Conservation (phyloP, 1,284 basidiomycete genomes). For the Tilletia walkeri region DNA sequence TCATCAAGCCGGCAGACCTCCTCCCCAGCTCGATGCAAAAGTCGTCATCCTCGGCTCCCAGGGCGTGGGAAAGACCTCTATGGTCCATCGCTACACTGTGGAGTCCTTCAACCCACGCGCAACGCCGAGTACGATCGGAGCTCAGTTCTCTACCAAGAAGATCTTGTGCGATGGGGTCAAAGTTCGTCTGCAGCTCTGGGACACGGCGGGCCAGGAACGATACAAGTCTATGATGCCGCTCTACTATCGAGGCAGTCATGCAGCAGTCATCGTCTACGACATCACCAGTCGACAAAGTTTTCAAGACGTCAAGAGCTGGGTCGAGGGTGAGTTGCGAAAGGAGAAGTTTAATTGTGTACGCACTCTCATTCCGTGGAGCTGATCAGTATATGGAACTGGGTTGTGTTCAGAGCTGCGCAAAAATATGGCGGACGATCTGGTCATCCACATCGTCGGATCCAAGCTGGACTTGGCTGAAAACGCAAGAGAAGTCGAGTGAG, state of each 20-base stretch:
- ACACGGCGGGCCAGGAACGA: conserved; percentile 91
- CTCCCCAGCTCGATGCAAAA: conserved; percentile 74
- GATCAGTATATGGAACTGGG: no score
- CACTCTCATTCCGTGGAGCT: no score
- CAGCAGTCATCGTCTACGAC: conserved; percentile 94
- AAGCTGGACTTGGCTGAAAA: conserved; percentile 70
- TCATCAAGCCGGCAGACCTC: not conserved
- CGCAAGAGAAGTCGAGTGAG: conserved; percentile 13
- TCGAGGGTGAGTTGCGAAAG: conserved; percentile 61
- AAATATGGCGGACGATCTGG: conserved; percentile 70
- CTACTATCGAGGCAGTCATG: conserved; percentile 98
- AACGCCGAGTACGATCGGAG: conserved; percentile 76
- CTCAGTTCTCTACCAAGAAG: conserved; percentile 92
- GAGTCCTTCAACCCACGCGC: conserved; percentile 58
- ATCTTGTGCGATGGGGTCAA: conserved; percentile 80
- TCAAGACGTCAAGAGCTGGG: conserved; percentile 86
- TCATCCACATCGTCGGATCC: conserved; percentile 87
- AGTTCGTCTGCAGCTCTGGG: conserved; percentile 78
- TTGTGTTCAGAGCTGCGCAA: conserved; percentile 65
- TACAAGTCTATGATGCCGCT: conserved; percentile 95
- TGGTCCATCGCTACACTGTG: conserved; percentile 87
- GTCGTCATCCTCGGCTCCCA: conserved; percentile 95
- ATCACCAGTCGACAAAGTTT: conserved; percentile 88
- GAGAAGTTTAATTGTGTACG: no score
- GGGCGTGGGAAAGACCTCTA: conserved; percentile 91